Evolutionary conservation across 1,284 basidiomycete genomes (phyloP), one percentile per base, ranked within the genome.

Genomic region (Pterulicium gracile): DNA sequence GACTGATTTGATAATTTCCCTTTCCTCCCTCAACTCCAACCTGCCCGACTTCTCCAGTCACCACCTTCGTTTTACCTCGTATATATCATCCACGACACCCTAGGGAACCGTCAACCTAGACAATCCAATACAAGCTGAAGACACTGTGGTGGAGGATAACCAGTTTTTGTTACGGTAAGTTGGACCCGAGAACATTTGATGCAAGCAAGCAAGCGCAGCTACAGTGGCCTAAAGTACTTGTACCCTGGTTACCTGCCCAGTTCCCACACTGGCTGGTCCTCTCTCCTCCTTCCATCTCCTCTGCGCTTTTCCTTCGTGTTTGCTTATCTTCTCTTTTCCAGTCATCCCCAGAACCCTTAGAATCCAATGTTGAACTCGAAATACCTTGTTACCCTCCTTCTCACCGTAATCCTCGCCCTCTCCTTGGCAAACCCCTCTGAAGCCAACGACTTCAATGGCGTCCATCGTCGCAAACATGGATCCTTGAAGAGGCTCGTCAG

Each of bases 401-500:
- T 75, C 54, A 73, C 60, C 59, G 60, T 86, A 58, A 60, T 73
- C 61, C 61, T 81, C 57, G 62, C 69, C 48, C 56, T 79, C 55
- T 58, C 62, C 51, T 56, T 60, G 43, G 51, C 59, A 3, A 44
- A 55, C 44, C 51, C 55, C 47, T 66, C 68, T 44, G 67, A 75
- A 50, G 76, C 78, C 56, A 66, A 69, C 51, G 58, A 64, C 47
- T 59, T 68, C 52, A 62, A 58, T 32, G n/a, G n/a, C n/a, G 43
- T 60, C 47, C 62, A 63, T 36, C 74, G 68, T 43, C 73, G 75
- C 53, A 72, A 72, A 60, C 81, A 84, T 65, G 67, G 56, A 44
- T 65, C 66, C 56, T 62, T 81, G 54, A 75, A 76, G 55, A 81
- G 85, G 53, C 64, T 88, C 59, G 60, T 86, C 53, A 82, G 70